Conservation (phyloP, 2,329 filamentous ascomycete species). For the Botrytis porri region DNA sequence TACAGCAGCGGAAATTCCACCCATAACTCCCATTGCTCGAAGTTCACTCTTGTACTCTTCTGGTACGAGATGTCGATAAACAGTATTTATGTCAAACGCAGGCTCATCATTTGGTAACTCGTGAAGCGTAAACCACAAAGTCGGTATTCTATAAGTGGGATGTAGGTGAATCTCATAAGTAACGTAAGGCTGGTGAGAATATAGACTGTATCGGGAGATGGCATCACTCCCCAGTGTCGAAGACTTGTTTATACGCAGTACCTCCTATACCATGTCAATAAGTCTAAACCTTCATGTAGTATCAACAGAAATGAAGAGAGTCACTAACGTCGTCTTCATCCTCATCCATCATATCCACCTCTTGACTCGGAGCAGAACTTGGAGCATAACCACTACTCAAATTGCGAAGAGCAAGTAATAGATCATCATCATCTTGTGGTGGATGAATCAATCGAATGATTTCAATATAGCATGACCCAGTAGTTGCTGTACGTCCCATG, state of each 20-base stretch:
- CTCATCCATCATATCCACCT: conserved; percentile 33
- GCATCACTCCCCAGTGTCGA: background rate
- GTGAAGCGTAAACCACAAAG: conserved; percentile 71
- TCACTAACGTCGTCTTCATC: conserved; percentile 35
- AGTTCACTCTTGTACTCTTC: conserved; percentile 60
- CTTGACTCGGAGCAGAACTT: conserved; percentile 23
- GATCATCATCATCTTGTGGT: conserved; percentile 33
- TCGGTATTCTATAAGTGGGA: conserved; percentile 70
- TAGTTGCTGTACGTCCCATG: conserved; percentile 42
- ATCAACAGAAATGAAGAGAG: background rate
- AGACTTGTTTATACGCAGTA: conserved; percentile 22
- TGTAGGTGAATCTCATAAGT: conserved; percentile 73
- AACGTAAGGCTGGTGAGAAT: conserved; percentile 43
- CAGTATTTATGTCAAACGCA: conserved; percentile 61
- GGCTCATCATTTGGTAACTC: conserved; percentile 54
- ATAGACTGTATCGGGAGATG: conserved; percentile 30
- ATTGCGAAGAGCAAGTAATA: conserved; percentile 31
- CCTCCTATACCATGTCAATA: conserved; percentile 28
- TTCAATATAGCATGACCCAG: conserved; percentile 34
- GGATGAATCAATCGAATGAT: conserved; percentile 34
- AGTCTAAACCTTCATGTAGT: background rate
- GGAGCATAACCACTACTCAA: conserved; percentile 23
- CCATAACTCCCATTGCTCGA: conserved; percentile 60
- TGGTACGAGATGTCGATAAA: conserved; percentile 70
- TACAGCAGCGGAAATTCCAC: conserved; percentile 74